Evolutionary conservation across 1,284 basidiomycete genomes (phyloP).

Genomic region (Cutaneotrichosporon sp.): DNA sequence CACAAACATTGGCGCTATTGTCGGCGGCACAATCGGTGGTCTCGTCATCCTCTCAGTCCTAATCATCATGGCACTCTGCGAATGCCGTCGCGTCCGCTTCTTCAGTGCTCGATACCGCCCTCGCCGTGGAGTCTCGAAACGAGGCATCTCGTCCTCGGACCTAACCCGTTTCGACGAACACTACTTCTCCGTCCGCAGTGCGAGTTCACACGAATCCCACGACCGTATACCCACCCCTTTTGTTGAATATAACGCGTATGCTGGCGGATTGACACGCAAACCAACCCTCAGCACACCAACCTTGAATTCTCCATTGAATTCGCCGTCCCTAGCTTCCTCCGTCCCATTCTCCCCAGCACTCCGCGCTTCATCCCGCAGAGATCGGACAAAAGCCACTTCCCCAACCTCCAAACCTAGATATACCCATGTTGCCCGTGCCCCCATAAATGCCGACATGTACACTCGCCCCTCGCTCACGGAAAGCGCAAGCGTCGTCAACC

Average conservation of each 20-base stretch:
- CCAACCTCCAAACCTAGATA: background rate
- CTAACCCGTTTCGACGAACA: background rate
- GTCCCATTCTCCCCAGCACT: background rate
- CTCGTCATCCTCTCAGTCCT: background rate
- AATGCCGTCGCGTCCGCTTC: background rate
- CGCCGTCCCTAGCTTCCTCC: background rate
- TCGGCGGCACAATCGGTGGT: background rate
- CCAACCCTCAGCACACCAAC: background rate
- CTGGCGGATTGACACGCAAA: background rate
- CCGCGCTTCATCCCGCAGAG: background rate
- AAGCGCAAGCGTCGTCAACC: background rate
- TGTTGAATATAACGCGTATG: background rate
- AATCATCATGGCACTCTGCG: background rate
- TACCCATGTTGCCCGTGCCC: background rate
- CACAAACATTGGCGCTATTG: background rate
- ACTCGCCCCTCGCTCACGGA: background rate
- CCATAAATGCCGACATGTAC: background rate
- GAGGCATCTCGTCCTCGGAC: slow-evolving; percentile 1
- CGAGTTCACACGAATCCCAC: background rate
- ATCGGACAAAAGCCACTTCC: background rate
- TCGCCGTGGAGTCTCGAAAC: background rate
- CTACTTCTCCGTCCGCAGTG: background rate
- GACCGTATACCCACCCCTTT: background rate
- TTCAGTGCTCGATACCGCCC: background rate
- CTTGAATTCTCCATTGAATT: background rate